phyloP scores from a whole-genome alignment of 1,139 yeast genomes.

The Yamadazyma atlantica region DNA sequence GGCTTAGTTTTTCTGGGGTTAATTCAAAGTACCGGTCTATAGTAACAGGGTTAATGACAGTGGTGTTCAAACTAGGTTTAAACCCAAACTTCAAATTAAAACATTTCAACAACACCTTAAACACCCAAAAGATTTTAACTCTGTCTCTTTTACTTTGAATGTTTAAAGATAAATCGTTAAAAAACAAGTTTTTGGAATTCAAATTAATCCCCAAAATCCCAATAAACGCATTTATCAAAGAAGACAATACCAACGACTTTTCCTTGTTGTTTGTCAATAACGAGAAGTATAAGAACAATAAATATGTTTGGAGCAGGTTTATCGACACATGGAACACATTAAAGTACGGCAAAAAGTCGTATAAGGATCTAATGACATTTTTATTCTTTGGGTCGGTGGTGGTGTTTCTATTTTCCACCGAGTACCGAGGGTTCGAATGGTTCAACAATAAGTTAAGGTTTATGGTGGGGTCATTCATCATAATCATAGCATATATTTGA shows the following conservation, averaged over 20 bases:
- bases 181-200: conserved; percentile 45
- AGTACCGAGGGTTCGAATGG: conserved; percentile 38
- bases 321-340: conserved; percentile 46
- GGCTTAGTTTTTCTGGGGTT: conserved; percentile 47
- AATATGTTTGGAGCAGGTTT: conserved; percentile 42
- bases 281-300: conserved; percentile 43
- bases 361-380: conserved; percentile 34
- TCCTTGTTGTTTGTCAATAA: conserved; percentile 48
- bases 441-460: conserved; percentile 42
- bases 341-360: conserved; percentile 48
- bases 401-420: conserved; percentile 15
- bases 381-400: conserved; percentile 15
- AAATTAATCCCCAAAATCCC: conserved; percentile 49
- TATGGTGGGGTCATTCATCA: conserved; percentile 48
- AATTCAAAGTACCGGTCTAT: conserved; percentile 48
- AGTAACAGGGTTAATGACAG: conserved; percentile 51
- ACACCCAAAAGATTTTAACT: conserved; percentile 62
- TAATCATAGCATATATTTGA: conserved; percentile 47
- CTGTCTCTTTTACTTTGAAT: conserved; percentile 46
- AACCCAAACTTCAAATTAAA: conserved; percentile 52
- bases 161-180: conserved; percentile 43
- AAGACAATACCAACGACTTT: conserved; percentile 42
- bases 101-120: conserved; percentile 51
- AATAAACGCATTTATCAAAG: conserved; percentile 45
- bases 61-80: conserved; percentile 48